phyloP scores from a whole-genome alignment of 2,329 filamentous ascomycete species.

The Penicillium hesseltinei region DNA sequence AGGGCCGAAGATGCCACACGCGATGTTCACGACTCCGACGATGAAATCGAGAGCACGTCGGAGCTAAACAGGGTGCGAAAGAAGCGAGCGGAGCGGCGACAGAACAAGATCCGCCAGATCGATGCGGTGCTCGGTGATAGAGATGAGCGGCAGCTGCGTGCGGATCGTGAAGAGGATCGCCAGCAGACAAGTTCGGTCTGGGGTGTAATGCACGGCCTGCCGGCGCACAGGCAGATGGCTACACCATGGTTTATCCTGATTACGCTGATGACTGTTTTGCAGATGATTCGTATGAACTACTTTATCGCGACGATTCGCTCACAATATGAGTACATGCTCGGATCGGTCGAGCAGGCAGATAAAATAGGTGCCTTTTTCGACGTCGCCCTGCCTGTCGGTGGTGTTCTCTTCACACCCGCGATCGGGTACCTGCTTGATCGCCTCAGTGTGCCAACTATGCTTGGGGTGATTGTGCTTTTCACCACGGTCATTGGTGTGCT shows the following conservation, averaged over 20 bases:
- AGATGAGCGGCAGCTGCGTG: slow-evolving; percentile 60
- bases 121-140: slow-evolving; percentile 68
- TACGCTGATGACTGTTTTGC: slow-evolving; percentile 73
- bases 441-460: slow-evolving; percentile 68
- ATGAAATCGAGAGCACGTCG: slow-evolving; percentile 51
- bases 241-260: slow-evolving; percentile 85
- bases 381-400: slow-evolving; percentile 74
- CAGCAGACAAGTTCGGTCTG: slow-evolving; percentile 73
- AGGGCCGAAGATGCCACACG: slow-evolving; percentile 37
- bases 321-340: slow-evolving; percentile 77
- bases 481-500: slow-evolving; percentile 74
- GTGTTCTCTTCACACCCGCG: slow-evolving; percentile 77
- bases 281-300: slow-evolving; percentile 84
- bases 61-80: slow-evolving; percentile 50
- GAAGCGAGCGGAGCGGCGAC: slow-evolving; percentile 59
- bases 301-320: slow-evolving; percentile 83
- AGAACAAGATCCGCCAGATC: slow-evolving; percentile 65
- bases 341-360: slow-evolving; percentile 59
- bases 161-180: slow-evolving; percentile 61
- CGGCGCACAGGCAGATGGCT: slow-evolving; percentile 67
- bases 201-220: slow-evolving; percentile 74
- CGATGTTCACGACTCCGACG: slow-evolving; percentile 48
- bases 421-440: slow-evolving; percentile 79
- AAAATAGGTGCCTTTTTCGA: slow-evolving; percentile 83
- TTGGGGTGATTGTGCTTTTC: slow-evolving; percentile 66